A percentile compares a stretch with the other conserved stretches of the same genome.
These are phyloP conservation scores for Rehmannia glutinosa DNA, from an alignment of 257 asterid species.

Conservation along the genomic window DNA sequence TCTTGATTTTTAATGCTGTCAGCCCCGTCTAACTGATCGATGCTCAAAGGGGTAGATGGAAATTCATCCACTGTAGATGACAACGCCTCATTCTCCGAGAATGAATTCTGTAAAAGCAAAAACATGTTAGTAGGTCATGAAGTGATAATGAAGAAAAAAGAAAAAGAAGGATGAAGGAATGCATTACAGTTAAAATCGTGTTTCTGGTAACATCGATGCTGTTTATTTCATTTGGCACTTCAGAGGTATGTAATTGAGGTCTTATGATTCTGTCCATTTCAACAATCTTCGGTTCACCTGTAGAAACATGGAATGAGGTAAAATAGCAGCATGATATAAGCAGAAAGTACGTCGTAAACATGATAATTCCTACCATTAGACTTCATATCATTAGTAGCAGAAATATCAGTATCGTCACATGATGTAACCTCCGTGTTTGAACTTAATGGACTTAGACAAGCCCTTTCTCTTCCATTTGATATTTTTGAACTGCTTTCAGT, in stretches of 20 bases:
- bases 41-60: too few relatives aligned
- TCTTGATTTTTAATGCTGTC: slow-evolving; percentile 43
- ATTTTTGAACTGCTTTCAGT: slow-evolving; percentile 10
- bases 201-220: slow-evolving; percentile 3
- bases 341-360: not conserved
- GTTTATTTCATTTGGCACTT: slow-evolving; percentile 16
- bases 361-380: slow-evolving; percentile 29
- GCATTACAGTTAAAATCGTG: not conserved
- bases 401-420: slow-evolving; percentile 3
- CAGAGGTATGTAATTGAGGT: slow-evolving; percentile 9
- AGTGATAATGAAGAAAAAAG: not conserved
- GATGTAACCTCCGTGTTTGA: slow-evolving; percentile 18
- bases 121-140: slow-evolving; percentile 12
- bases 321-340: not conserved
- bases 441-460: slow-evolving; percentile 17
- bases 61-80: slow-evolving; percentile 35
- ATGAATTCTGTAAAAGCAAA: slow-evolving; percentile 31
- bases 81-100: slow-evolving; percentile 34
- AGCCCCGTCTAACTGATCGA: slow-evolving; percentile 22
- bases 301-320: slow-evolving; percentile 10
- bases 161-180: not conserved
- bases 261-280: slow-evolving; percentile 13
- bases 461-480: slow-evolving; percentile 18
- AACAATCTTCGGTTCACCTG: slow-evolving; percentile 29
- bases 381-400: not conserved